Base-by-base conservation (phyloP, 192 early-diverging fungal genomes). In the Coemansia umbellata region DNA sequence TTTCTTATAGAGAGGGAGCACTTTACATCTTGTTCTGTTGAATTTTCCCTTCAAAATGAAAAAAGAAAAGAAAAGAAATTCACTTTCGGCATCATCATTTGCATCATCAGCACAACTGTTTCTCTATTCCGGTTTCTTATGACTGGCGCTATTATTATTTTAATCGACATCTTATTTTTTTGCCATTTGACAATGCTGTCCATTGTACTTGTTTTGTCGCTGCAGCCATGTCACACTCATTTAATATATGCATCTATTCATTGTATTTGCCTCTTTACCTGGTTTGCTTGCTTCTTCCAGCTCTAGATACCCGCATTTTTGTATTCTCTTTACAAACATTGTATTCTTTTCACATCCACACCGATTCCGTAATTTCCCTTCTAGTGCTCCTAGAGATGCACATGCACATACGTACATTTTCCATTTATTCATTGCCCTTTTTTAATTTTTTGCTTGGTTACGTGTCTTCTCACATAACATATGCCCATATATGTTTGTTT, bases 241-340 rank as follows among this genome's bases (percentile, higher is more conserved):
- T 62, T 62, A 62, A 62, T 62, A 36, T 62, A 54, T 54, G 52
- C 52, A 31, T 23, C 9, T 5, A 39, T 15, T 10, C 37, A 6
- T 15, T n/a, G n/a, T n/a, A 18, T 15, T 6, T 39, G n/a, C n/a
- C 7, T 8, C 9, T 39, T 5, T 15, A 18, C 37, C 37, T 18
- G 37, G n/a, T 39, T 39, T 35, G n/a, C n/a, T 35, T 9, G 9
- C 33, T 35, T 35, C 39, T 40, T 40, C 39, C 2, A 10, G 39
- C 39, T 40, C 22, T 40, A 21, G 8, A 21, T 15, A 40, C 17
- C 17, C 17, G 36, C 4, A 18, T 18, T 18, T n/a, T 39, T 39
- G 13, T 39, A 7, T 39, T 39, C 1, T 26, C 3, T 27, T 44
- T 5, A 3, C n/a, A 3, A 35, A 2, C 33, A 35, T 13, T 13